These are phyloP conservation scores for Neurospora tetraspora DNA, from an alignment of 495 filamentous ascomycete species.

Conservation along the genomic window DNA sequence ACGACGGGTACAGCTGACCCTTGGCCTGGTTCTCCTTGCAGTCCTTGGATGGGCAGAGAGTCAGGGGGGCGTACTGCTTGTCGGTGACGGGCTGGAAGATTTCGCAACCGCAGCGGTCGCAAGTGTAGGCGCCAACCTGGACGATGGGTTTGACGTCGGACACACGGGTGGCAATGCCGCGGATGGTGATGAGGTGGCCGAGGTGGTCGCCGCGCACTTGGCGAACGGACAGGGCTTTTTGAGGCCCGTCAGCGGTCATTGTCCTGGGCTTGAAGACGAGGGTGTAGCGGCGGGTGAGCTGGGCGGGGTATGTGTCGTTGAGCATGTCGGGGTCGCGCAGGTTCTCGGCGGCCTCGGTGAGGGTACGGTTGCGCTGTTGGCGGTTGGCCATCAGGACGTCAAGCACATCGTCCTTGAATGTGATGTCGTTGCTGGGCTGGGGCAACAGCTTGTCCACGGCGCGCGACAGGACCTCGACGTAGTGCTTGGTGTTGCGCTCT, in stretches of 20 bases:
- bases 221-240: conserved; percentile 86
- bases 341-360: conserved; percentile 56
- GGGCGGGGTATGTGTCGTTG: conserved; percentile 71
- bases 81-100: conserved; percentile 94
- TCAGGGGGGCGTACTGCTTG: conserved; percentile 79
- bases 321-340: conserved; percentile 48
- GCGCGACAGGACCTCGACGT: conserved; percentile 80
- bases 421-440: conserved; percentile 62
- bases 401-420: conserved; percentile 94
- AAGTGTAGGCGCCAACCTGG: conserved; percentile 93
- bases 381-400: conserved; percentile 93
- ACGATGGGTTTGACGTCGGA: conserved; percentile 98
- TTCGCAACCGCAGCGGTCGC: conserved; percentile 90
- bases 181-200: conserved; percentile 84
- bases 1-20: conserved; percentile 86
- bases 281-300: conserved; percentile 87
- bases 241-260: conserved; percentile 53
- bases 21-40: conserved; percentile 85
- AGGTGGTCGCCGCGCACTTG: conserved; percentile 88
- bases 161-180: conserved; percentile 89
- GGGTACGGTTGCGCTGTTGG: conserved; percentile 69
- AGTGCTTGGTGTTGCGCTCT: conserved; percentile 85
- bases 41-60: conserved; percentile 75
- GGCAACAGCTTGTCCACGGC: conserved; percentile 87
- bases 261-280: conserved; percentile 89